Base-by-base conservation (phyloP, 805 yeast species). In the Lachancea fermentati region DNA sequence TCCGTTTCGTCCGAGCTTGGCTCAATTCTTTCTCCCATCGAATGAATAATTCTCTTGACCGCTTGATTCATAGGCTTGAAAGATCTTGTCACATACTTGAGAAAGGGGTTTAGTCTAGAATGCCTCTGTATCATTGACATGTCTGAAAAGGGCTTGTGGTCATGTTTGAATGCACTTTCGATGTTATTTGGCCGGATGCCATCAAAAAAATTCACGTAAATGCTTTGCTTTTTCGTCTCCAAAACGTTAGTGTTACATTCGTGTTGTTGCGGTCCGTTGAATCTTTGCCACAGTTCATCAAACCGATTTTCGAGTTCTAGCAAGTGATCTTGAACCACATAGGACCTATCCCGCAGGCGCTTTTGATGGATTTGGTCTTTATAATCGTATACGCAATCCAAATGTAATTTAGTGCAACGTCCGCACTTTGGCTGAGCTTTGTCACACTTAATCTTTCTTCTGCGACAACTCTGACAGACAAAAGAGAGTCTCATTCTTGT, bases 371-470 rank as follows among this genome's bases (percentile, higher is more conserved):
- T 6, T 9, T 31, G 35, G 19, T 38, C 37, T 22, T 32, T 11
- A 15, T 13, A 26, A 22, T 44, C 44, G 24, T 44, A 40, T 12
- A 30, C 14, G 24, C 44, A 44, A 3, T 30, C 32, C 3, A 40
- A 11, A 11, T 30, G 31, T 6, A 36, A n/a, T 30, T 43, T 43
- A 13, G 37, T 34, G 44, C 78, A 73, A n/a, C 63, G 51, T 1
- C 72, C 67, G 49, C 78, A 73, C 3, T 62, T 55, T 1, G 78
- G 78, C 41, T 62, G 65, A 6, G 47, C 50, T 48, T 73, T 73
- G 52, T 73, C 76, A 54, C 78, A 73, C 41, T 72, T 72, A 52
- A 72, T 73, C 60, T 71, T 73, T 47, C 68, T 59, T 44, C 55
- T 58, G 36, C 71, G 59, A 47, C 78, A 72, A 19, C 32, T 34